Evolutionary conservation across 768 basidiomycete genomes (phyloP).

Genomic region (Boletellus sp.): DNA sequence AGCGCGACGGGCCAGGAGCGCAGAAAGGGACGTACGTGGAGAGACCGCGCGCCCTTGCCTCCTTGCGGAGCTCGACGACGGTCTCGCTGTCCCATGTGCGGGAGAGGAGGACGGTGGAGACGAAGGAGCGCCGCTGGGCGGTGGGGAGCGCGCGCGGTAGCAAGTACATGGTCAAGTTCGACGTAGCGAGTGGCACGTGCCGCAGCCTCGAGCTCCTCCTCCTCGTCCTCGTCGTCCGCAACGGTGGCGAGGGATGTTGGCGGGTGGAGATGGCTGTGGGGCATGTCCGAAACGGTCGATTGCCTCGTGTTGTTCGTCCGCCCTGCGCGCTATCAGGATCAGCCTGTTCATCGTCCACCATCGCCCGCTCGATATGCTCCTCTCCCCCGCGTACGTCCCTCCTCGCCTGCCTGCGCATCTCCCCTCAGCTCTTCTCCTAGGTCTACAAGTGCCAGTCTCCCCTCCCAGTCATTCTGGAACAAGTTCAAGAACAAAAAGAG

Average conservation of each 20-base stretch:
- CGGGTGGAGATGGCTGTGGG: too few species aligned
- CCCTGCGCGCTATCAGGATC: slow-evolving; percentile 23
- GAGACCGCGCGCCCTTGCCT: slow-evolving; percentile 54
- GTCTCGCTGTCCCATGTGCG: slow-evolving; percentile 54
- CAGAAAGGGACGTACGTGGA: slow-evolving; percentile 48
- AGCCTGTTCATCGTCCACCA: slow-evolving; percentile 22
- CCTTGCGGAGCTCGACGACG: slow-evolving; percentile 46
- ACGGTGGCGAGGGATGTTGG: neutral
- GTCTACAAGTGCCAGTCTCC: slow-evolving; percentile 61
- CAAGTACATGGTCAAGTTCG: slow-evolving; percentile 12
- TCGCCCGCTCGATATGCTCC: slow-evolving; percentile 53
- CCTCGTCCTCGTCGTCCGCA: slow-evolving; percentile 3
- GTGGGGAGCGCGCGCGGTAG: slow-evolving; percentile 9
- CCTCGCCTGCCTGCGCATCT: slow-evolving; percentile 17
- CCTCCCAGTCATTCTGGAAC: slow-evolving; percentile 48
- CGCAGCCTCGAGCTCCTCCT: too few species aligned
- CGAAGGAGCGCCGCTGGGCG: slow-evolving; percentile 34
- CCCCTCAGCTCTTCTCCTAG: slow-evolving; percentile 44
- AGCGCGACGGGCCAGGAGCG: slow-evolving; percentile 4
- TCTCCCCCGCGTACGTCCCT: slow-evolving; percentile 70
- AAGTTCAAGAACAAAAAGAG: slow-evolving; percentile 65
- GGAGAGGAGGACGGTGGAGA: slow-evolving; percentile 55
- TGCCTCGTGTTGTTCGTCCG: slow-evolving; percentile 66
- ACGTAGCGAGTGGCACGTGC: too few species aligned
- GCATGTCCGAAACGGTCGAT: slow-evolving; percentile 4